Evolutionary conservation across 305 asterid species (phyloP).

Genomic region (Ilex paraguariensis): DNA sequence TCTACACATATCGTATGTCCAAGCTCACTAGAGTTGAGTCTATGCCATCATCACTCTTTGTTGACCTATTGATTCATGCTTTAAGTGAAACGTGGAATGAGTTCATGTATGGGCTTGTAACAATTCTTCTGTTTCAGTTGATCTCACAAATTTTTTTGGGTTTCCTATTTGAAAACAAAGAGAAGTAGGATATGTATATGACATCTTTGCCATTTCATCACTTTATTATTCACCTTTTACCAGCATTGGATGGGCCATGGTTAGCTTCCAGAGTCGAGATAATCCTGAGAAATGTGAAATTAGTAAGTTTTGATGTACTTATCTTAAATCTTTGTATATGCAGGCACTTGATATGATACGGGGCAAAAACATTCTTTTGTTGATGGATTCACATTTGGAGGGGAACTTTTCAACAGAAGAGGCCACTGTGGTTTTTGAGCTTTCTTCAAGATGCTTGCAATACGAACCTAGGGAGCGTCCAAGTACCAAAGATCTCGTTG

Average conservation of each 20-base stretch:
- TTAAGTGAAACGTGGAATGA: no score
- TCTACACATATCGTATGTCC: background rate
- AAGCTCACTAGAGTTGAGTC: background rate
- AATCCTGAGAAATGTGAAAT: background rate
- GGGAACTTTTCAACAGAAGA: slow-evolving; percentile 92
- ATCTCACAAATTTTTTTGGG: background rate
- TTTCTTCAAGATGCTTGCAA: slow-evolving; percentile 91
- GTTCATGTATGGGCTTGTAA: background rate
- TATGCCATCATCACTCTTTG: background rate
- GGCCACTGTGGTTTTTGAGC: slow-evolving; percentile 89
- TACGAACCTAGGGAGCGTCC: slow-evolving; percentile 98
- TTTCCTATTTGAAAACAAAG: background rate
- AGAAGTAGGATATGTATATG: no score
- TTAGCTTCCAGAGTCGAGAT: no score
- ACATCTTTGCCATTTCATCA: background rate
- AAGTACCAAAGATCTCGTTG: slow-evolving; percentile 71
- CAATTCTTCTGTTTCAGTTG: background rate
- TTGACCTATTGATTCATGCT: background rate
- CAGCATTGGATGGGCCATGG: no score
- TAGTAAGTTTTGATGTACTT: slow-evolving; percentile 8
- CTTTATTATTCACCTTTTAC: no score
- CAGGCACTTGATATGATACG: slow-evolving; percentile 98
- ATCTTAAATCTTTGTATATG: slow-evolving; percentile 13
- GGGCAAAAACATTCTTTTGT: slow-evolving; percentile 79
- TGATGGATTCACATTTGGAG: slow-evolving; percentile 97